phyloP scores from a whole-genome alignment of 164 flowering plant species.

The Aristolochia californica region DNA sequence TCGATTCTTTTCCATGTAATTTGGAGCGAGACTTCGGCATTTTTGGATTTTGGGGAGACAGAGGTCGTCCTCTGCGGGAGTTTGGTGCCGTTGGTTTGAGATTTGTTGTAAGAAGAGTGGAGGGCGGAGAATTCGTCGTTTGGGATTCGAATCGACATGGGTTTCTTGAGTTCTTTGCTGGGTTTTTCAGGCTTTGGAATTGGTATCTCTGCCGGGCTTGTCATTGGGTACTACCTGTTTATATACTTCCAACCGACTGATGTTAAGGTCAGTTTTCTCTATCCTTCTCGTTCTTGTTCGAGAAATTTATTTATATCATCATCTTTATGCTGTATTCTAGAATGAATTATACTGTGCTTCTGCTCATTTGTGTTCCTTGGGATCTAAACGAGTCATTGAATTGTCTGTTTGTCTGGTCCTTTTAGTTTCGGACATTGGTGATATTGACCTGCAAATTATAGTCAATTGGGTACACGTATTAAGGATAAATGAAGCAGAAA shows the following conservation, averaged over 20 bases:
- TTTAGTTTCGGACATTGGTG: too few relatives aligned
- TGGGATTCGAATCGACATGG: slow-evolving; percentile 33
- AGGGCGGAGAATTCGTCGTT: not conserved
- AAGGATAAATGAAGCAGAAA: too few relatives aligned
- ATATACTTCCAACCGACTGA: slow-evolving; percentile 68
- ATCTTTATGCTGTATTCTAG: not conserved
- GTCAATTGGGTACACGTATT: too few relatives aligned
- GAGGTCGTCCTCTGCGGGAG: not conserved
- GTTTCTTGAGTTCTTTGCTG: slow-evolving; percentile 46
- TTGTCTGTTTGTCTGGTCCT: not conserved
- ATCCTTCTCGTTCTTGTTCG: not conserved
- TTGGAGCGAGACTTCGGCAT: not conserved
- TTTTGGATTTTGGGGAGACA: not conserved
- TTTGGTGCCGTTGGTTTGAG: not conserved
- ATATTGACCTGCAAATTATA: too few relatives aligned
- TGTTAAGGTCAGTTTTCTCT: slow-evolving; percentile 44
- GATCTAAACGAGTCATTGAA: not conserved
- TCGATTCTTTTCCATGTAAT: not conserved
- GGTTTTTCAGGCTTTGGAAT: slow-evolving; percentile 76
- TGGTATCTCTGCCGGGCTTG: slow-evolving; percentile 57
- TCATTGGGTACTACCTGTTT: slow-evolving; percentile 69
- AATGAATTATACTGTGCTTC: not conserved
- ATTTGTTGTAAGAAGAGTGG: not conserved
- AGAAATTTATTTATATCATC: not conserved
- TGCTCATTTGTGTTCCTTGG: not conserved